Evolutionary conservation across 164 flowering plant genomes (phyloP), one percentile per base, ranked within the genome.

Genomic region (Magnolia officinalis): DNA sequence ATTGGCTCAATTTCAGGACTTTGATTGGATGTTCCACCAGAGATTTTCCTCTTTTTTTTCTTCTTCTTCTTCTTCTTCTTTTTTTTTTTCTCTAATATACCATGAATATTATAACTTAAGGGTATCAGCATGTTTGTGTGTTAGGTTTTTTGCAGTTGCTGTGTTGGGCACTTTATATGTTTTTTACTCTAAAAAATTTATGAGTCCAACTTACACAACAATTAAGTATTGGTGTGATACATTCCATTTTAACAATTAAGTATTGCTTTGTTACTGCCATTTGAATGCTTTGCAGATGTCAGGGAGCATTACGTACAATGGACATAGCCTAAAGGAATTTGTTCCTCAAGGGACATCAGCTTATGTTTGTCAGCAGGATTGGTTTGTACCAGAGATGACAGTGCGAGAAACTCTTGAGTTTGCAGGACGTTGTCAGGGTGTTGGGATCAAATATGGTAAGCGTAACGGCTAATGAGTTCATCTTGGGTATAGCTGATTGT

Each of bases 341-440:
- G 90, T 94, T 77, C 91, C 98, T 71, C 94, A 89, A 79, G 86
- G 90, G 78, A 94, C 98, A 65, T 81, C 98, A 68, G 92, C 93
- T 75, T 94, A 94, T 87, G 96, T 94, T 67, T 92, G 97, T 83
- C 98, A 96, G 81, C 87, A 91, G 72, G 99, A 96, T 75, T 87
- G 89, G 86, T 96, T 93, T 83, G 84, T 89, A 70, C 90, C 95
- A 21, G 99, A 96, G 90, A 91, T 96, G 95, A 96, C 99, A 65
- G 98, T 96, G 9, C 85, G 97, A 78, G 98, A 96, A 82, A 90
- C 90, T 71, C 91, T 96, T 72, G 93, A 91, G 71, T 90, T 93
- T 80, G 85, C 98, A 8, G 98, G 96, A 37, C 84, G 87, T 18
- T 92, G 98, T 82, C 99, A 93, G 84, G 99, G 99, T 61, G 90